A percentile compares a stretch with the other conserved stretches of the same genome.
These are phyloP conservation scores for Crataegus laevigata DNA, from an alignment of 306 rosid genomes.

Conservation along the genomic window DNA sequence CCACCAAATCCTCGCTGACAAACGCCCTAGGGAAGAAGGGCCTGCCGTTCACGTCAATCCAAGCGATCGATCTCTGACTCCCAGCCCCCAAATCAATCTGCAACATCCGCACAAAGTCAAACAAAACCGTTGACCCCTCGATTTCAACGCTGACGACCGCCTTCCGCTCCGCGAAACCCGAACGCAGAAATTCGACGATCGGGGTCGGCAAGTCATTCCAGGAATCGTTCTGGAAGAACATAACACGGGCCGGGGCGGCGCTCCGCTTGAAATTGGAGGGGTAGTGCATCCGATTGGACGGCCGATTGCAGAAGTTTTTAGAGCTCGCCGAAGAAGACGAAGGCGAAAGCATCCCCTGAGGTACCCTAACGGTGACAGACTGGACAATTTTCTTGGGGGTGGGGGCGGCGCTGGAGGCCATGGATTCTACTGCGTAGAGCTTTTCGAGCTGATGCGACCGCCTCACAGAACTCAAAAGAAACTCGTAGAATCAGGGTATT, in stretches of 20 bases:
- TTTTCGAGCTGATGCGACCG: background rate
- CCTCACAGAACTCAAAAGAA: conserved; percentile 10
- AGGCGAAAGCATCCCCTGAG: background rate
- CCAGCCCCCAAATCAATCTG: conserved; percentile 35
- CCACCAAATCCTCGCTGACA: conserved; percentile 20
- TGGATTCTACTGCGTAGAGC: conserved; percentile 33
- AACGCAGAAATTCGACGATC: conserved; percentile 21
- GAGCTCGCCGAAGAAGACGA: background rate
- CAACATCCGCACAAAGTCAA: conserved; percentile 54
- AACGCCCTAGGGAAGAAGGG: conserved; percentile 47
- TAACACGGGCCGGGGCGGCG: conserved; percentile 31
- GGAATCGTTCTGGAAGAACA: conserved; percentile 36
- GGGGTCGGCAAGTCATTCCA: conserved; percentile 41
- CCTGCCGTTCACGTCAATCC: conserved; percentile 44
- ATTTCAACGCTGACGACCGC: conserved; percentile 23
- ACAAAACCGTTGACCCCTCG: conserved; percentile 26
- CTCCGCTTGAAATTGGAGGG: conserved; percentile 33
- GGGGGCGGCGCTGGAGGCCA: conserved; percentile 1
- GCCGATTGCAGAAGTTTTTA: background rate
- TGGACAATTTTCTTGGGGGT: conserved; percentile 5
- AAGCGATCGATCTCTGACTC: conserved; percentile 48
- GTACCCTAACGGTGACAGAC: conserved; percentile 15
- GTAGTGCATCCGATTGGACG: conserved; percentile 20
- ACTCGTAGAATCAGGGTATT: background rate
- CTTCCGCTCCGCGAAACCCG: conserved; percentile 29